These are phyloP conservation scores for Haplosporangium gracile DNA, from an alignment of 192 early-diverging fungal genomes.

Conservation along the genomic window DNA sequence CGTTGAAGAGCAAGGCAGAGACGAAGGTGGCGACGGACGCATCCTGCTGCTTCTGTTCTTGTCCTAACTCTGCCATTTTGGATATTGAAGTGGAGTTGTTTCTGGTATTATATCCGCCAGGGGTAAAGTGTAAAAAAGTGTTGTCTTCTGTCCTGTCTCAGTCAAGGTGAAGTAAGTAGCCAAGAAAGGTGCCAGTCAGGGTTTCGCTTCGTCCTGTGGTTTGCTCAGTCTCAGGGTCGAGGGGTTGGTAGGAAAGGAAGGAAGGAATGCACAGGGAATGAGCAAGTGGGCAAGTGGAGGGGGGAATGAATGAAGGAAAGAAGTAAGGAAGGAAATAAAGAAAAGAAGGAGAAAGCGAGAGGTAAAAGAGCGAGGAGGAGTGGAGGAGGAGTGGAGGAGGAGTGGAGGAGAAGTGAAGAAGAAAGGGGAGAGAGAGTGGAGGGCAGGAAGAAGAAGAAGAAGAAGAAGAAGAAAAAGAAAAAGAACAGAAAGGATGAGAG, in stretches of 20 bases:
- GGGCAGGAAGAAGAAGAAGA: neutral
- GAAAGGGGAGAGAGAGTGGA: neutral
- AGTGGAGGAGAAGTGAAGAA: neutral
- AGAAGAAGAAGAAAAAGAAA: neutral
- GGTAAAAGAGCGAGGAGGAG: neutral
- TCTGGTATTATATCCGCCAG: neutral
- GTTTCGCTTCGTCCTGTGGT: too few relatives aligned
- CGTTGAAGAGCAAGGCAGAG: constrained; percentile 82
- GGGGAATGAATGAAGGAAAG: neutral
- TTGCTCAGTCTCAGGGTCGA: too few relatives aligned
- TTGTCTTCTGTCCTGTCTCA: neutral
- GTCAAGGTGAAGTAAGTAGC: too few relatives aligned
- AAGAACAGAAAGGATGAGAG: neutral
- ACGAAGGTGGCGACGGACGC: constrained; percentile 74
- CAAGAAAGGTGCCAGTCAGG: too few relatives aligned
- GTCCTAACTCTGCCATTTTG: neutral
- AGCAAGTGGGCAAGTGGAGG: neutral
- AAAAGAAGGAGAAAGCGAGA: neutral
- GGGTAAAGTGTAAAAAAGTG: too few relatives aligned
- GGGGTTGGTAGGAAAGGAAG: neutral
- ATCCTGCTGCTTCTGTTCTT: constrained; percentile 2
- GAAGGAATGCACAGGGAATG: neutral
- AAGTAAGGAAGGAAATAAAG: neutral
- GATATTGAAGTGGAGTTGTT: neutral
- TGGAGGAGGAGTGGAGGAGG: neutral